A percentile compares a stretch with the other conserved stretches of the same genome.
Evolutionary conservation across 176 grass and related monocot species (phyloP).

Genomic region (Oryza nivara): DNA sequence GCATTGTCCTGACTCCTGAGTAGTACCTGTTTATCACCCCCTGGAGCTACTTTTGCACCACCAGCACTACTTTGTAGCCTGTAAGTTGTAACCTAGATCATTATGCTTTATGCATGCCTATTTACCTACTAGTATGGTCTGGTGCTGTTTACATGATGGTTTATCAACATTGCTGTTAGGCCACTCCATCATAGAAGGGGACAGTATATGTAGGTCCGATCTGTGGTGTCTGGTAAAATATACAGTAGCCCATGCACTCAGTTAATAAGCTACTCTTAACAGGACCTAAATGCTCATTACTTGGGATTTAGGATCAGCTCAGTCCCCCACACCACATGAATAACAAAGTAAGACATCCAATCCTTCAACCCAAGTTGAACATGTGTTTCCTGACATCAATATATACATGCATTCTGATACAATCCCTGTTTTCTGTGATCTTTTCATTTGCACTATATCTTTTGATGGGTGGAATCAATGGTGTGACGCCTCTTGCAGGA

Average conservation of each 20-base stretch:
- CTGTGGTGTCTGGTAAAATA: conserved; percentile 23
- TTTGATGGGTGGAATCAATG: not conserved
- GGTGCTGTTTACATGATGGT: conserved; percentile 40
- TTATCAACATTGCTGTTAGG: not conserved
- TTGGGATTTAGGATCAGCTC: conserved; percentile 1
- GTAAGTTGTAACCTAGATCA: conserved; percentile 43
- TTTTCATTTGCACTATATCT: not conserved
- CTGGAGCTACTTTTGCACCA: not conserved
- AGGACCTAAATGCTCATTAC: not conserved
- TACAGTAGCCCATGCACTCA: not conserved
- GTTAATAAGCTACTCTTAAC: conserved; percentile 21
- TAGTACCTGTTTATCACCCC: conserved; percentile 3
- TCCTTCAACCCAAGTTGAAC: too few relatives aligned
- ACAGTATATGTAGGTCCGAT: not conserved
- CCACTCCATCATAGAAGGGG: not conserved
- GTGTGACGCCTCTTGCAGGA: not conserved
- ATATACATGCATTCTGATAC: not conserved
- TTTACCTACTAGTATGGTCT: conserved; percentile 24
- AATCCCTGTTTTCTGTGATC: not conserved
- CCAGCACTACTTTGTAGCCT: conserved; percentile 31
- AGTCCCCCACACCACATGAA: not conserved
- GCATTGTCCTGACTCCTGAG: not conserved
- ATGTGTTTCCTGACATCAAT: not conserved
- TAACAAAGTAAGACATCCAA: not conserved
- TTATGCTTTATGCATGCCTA: conserved; percentile 40